Conservation (phyloP, 2,329 filamentous ascomycete genomes). For the Xylaria arbuscula region DNA sequence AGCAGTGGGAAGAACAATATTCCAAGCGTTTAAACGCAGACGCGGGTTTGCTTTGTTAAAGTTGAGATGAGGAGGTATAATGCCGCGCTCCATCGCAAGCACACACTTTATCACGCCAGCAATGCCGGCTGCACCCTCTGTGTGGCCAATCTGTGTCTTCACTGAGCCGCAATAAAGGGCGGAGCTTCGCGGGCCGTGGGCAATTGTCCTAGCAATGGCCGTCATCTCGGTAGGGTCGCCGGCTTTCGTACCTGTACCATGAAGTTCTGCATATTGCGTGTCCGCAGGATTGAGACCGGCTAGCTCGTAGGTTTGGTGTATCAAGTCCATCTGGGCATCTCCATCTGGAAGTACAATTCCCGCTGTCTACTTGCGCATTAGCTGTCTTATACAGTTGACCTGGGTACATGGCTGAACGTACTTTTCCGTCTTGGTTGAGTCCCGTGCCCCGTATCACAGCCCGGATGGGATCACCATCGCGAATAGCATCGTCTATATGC, state of each 20-base stretch:
- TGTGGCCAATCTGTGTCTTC: conserved; percentile 45
- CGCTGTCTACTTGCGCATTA: conserved; percentile 6
- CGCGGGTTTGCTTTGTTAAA: conserved; percentile 45
- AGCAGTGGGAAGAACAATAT: conserved; percentile 38
- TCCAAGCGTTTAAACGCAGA: conserved; percentile 41
- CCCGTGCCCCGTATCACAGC: conserved; percentile 20
- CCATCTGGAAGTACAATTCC: conserved; percentile 12
- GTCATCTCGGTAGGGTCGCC: conserved; percentile 56
- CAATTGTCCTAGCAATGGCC: conserved; percentile 50
- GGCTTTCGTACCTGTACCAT: conserved; percentile 55
- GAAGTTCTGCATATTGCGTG: conserved; percentile 17
- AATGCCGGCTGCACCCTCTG: conserved; percentile 43
- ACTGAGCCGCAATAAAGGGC: conserved; percentile 43
- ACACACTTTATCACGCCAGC: conserved; percentile 50
- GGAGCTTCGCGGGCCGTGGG: conserved; percentile 30
- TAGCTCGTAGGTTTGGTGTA: conserved; percentile 8
- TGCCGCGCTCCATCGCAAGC: conserved; percentile 46
- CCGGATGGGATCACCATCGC: conserved; percentile 20
- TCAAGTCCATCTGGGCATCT: conserved; percentile 11
- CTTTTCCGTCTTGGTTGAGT: conserved; percentile 18
- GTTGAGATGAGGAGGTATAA: conserved; percentile 47
- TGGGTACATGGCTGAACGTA: neutral
- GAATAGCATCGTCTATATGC: conserved; percentile 11
- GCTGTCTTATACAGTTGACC: neutral
- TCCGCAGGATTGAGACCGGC: conserved; percentile 2